Evolutionary conservation across 805 yeast species (phyloP), one percentile per base, ranked within the genome.

Genomic region (Priceomyces castillae): DNA sequence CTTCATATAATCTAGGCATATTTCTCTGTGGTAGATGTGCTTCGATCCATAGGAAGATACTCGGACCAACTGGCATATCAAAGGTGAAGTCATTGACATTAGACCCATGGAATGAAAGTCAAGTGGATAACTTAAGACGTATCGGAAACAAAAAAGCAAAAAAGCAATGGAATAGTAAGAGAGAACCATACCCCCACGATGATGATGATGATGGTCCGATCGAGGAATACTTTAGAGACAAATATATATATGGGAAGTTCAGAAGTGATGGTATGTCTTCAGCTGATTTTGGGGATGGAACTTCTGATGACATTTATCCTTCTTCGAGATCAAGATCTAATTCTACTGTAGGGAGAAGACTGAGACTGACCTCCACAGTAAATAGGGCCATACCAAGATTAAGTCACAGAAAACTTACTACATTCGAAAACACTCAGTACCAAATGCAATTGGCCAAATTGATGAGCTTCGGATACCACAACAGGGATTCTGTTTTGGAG

Each of bases 11-110:
- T 47, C 47, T 86, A 34, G 95, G 95, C 20, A 65, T 86, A 3
- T 81, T 88, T 46, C 67, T 88, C 14, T 88, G 96, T 67, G 94
- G 94, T 12, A 69, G 94, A 50, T 88, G 96, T 73, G 92, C 95
- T 7, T 80, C 87, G 3, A 73, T 82, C 26, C 96, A 88, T 62
- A 71, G 88, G 47, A 76, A 77, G 43, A 68, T 86, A 34, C 57
- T 71, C 17, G 67, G 65, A 0, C 86, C 89, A 0, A 53, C 71
- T 1, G 80, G 80, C 33, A 62, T 82, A 10, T 82, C 90, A 4
- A 65, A 70, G 40, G 87, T 86, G 6, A 86, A 85, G 54, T 83
- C 90, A 0, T 66, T 88, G 42, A 80, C 90, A 4, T 69, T 84
- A 58, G 96, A 88, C 52, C 63, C 69, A 3, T 88, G 96, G 96